Base-by-base conservation (phyloP, 306 rosid genomes). In the Castanospermum australe region DNA sequence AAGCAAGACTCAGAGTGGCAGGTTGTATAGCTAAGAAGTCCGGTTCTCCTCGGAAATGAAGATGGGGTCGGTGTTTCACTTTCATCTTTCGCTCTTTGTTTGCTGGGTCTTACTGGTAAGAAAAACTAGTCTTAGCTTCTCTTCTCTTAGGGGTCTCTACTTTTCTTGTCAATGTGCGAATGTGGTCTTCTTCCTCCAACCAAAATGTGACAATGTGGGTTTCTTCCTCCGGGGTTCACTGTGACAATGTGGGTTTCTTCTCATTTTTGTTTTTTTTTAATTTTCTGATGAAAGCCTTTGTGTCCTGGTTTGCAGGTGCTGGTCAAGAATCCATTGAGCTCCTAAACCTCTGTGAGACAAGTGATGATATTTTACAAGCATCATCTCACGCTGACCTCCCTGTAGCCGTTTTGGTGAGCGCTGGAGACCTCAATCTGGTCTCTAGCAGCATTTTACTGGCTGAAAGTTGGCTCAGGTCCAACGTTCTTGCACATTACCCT, bases 401-500 rank as follows among this genome's bases (percentile, higher is more conserved):
- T n/a, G 28, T 84, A 24, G 97, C 98, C 62, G 89, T 92, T 89
- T 73, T 84, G 4, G 78, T 94, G 25, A 71, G 77, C 70, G 55
- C 33, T 33, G 76, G 0, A 63, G 67, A 88, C 60, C 91, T 94
- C 74, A 73, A 65, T 17, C 81, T 51, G 66, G 89, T 92, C 33
- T 88, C 97, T 14, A 69, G 54, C 73, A 87, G 83, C 85, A 84
- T 92, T 80, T 57, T 92, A 47, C 52, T 21, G 50, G 98, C 97
- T 10, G 98, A 94, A 84, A 70, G 18, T 8, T 90, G 97, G 97
- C 92, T 94, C 47, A 92, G 91, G 47, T 75, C 75, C 50, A 81
- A 83, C 2, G 88, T 94, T 79, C 83, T 94, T 1, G 78, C 93
- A 62, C 88, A 80, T 84, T 91, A 90, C 86, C 98, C 98, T 36